Percentiles rank a stretch among this genome's conserved stretches.
Evolutionary conservation across 345 rosid genomes (phyloP).

Genomic region (Gossypium anomalum): DNA sequence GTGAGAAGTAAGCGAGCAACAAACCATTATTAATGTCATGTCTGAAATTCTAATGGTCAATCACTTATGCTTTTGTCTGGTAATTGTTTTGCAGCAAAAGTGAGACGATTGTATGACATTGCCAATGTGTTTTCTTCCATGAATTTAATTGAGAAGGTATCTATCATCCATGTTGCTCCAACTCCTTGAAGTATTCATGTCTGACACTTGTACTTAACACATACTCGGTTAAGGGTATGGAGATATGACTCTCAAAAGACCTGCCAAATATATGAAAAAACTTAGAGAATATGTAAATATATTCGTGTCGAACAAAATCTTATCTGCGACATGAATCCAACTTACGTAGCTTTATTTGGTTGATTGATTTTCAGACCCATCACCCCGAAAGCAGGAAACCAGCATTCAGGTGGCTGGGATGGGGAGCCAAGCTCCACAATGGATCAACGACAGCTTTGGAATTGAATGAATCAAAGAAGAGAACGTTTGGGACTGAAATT

Average conservation of each 20-base stretch:
- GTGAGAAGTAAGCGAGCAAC: conserved; percentile 52
- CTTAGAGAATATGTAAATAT: not conserved
- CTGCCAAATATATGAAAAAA: not conserved
- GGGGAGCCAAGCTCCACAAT: conserved; percentile 32
- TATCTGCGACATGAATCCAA: no score
- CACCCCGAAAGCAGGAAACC: conserved; percentile 65
- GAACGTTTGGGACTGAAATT: conserved; percentile 58
- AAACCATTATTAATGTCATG: conserved; percentile 9
- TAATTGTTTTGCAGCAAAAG: conserved; percentile 55
- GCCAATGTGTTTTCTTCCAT: conserved; percentile 79
- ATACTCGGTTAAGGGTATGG: not conserved
- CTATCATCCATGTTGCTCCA: not conserved
- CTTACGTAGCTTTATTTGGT: not conserved
- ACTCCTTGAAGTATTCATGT: not conserved
- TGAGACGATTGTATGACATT: conserved; percentile 77
- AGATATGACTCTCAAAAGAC: not conserved
- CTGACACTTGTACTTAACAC: not conserved
- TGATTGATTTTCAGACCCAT: conserved; percentile 46
- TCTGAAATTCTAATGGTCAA: conserved; percentile 10
- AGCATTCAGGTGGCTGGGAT: conserved; percentile 80
- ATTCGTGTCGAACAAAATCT: no score
- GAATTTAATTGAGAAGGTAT: conserved; percentile 78
- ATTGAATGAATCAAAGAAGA: conserved; percentile 43
- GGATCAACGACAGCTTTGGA: conserved; percentile 18
- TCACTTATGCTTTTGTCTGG: conserved; percentile 14